Percentiles rank a stretch among this genome's conserved stretches.
Evolutionary conservation across 345 rosid genomes (phyloP).

Genomic region (Eucalyptus cloeziana): DNA sequence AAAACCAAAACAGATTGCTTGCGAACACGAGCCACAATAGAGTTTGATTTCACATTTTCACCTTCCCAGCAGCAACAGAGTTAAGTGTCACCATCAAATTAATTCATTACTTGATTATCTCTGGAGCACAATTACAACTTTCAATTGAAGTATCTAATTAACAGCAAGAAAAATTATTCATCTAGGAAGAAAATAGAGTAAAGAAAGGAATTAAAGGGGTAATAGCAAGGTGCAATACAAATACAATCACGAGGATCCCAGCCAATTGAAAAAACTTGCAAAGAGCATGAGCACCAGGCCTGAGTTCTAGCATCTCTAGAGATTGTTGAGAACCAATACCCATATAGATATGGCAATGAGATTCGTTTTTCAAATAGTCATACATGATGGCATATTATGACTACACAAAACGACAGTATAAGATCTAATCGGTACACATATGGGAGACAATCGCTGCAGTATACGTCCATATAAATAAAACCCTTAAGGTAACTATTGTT

Average conservation of each 20-base stretch:
- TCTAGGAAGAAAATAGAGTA: background rate
- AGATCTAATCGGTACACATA: background rate
- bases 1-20: background rate
- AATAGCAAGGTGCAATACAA: background rate
- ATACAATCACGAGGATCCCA: background rate
- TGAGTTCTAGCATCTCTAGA: background rate
- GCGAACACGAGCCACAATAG: background rate
- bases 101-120: background rate
- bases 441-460: background rate
- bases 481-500: background rate
- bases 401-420: background rate
- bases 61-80: constrained; percentile 84
- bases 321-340: background rate
- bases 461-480: background rate
- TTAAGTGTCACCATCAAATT: background rate
- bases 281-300: background rate
- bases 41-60: background rate
- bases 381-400: background rate
- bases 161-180: background rate
- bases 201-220: background rate
- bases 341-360: background rate
- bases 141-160: background rate
- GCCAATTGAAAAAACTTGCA: background rate
- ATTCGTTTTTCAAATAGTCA: background rate
- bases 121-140: background rate